These are phyloP conservation scores for Paracamarosporium sp. DNA, from an alignment of 2,329 filamentous ascomycete genomes.

Conservation along the genomic window DNA sequence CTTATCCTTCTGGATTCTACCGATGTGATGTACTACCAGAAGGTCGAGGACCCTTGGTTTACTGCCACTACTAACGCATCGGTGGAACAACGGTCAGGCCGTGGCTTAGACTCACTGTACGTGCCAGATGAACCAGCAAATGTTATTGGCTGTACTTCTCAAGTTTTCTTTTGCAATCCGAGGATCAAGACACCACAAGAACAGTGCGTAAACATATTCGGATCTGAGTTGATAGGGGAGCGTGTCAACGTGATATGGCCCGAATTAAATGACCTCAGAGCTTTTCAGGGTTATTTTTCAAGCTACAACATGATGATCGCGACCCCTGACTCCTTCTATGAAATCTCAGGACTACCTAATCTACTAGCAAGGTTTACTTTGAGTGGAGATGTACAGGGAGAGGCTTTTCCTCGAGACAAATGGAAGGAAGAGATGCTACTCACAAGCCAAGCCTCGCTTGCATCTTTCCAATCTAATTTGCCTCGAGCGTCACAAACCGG, in stretches of 20 bases:
- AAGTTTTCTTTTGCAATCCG: constrained; percentile 14
- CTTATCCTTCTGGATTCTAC: background rate
- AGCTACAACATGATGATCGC: background rate
- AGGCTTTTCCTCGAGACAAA: constrained; percentile 9
- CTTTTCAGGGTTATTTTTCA: background rate
- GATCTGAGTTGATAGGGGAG: background rate
- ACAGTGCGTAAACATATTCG: background rate
- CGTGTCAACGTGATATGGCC: background rate
- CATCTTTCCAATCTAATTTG: constrained; percentile 10
- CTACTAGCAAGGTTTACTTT: constrained; percentile 7
- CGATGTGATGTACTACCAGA: background rate
- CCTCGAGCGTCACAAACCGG: constrained; percentile 7
- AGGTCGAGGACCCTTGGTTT: constrained; percentile 17
- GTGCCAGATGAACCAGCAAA: constrained; percentile 7
- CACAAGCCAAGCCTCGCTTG: constrained; percentile 11
- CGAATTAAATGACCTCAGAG: background rate
- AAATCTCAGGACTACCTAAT: background rate
- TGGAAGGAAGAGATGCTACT: constrained; percentile 23
- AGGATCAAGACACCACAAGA: background rate
- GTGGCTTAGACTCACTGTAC: background rate
- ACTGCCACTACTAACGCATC: background rate
- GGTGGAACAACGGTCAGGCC: background rate
- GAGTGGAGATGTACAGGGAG: background rate
- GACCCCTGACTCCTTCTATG: background rate
- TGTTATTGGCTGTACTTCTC: constrained; percentile 12